A percentile compares a stretch with the other conserved stretches of the same genome.
Conservation (phyloP, 306 rosid species). For the Acmispon strigosus region DNA sequence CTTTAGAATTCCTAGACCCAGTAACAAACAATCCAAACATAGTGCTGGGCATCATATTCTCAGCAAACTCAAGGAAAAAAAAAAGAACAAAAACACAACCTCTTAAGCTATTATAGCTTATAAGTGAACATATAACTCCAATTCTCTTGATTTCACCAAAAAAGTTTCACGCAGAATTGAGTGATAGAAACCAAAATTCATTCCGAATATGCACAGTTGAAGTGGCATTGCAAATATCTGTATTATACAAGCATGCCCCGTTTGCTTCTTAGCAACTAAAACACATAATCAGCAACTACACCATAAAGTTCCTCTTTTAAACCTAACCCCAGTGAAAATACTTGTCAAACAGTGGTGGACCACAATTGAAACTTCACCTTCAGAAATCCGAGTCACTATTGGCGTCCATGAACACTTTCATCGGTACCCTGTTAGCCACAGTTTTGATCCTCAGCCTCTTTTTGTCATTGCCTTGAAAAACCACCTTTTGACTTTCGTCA, state of each 20-base stretch:
- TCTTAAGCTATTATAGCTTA: too few species aligned
- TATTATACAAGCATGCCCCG: background rate
- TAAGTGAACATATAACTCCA: too few species aligned
- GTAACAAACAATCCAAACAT: background rate
- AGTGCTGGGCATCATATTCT: background rate
- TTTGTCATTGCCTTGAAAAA: background rate
- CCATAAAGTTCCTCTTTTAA: background rate
- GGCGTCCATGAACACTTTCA: background rate
- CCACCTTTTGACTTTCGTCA: background rate
- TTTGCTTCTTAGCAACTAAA: background rate
- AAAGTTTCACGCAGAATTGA: too few species aligned
- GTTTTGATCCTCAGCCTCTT: slow-evolving; percentile 32
- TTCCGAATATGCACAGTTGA: background rate
- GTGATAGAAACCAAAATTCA: background rate
- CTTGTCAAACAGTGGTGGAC: too few species aligned
- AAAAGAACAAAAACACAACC: too few species aligned
- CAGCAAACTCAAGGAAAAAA: background rate
- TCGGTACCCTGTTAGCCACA: slow-evolving; percentile 30
- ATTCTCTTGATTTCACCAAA: too few species aligned
- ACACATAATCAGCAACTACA: background rate
- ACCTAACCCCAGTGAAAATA: too few species aligned
- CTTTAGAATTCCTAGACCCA: background rate
- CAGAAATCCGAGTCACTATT: slow-evolving; percentile 1
- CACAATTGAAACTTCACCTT: background rate
- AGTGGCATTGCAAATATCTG: background rate